Percentiles rank a stretch among this genome's conserved stretches.
phyloP scores from a whole-genome alignment of 495 filamentous ascomycete genomes.

The Aspergillus sclerotiicarbonarius region DNA sequence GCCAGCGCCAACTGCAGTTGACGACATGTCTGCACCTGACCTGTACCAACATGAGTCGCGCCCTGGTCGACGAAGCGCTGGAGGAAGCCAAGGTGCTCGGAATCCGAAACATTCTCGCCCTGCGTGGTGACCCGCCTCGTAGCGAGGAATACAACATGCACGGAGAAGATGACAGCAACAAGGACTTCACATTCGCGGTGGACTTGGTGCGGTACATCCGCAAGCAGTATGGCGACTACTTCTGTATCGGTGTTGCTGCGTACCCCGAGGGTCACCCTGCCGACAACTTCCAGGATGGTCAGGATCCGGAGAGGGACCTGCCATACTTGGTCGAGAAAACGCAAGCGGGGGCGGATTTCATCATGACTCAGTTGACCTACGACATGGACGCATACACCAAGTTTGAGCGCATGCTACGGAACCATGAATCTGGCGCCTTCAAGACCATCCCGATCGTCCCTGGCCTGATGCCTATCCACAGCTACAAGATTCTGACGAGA shows the following conservation, averaged over 20 bases:
- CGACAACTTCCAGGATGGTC: constrained; percentile 74
- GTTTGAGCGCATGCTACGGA: constrained; percentile 75
- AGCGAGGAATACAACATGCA: constrained; percentile 80
- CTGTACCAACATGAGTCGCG: constrained; percentile 94
- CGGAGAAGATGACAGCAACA: constrained; percentile 62
- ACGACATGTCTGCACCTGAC: constrained; percentile 96
- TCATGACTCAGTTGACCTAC: constrained; percentile 99
- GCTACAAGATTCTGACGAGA: constrained; percentile 89
- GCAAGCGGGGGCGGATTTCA: constrained; percentile 89
- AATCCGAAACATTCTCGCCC: constrained; percentile 88
- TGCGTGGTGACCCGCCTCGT: constrained; percentile 90
- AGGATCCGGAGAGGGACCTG: constrained; percentile 76
- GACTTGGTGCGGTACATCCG: constrained; percentile 90
- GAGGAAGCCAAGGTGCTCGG: constrained; percentile 92
- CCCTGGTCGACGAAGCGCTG: constrained; percentile 80
- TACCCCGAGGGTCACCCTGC: constrained; percentile 98
- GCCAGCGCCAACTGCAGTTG: constrained; percentile 83
- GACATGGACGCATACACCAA: constrained; percentile 75
- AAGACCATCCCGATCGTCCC: constrained; percentile 89
- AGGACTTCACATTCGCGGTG: constrained; percentile 84
- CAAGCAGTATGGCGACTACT: constrained; percentile 85
- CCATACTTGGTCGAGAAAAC: constrained; percentile 91
- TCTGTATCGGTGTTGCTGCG: constrained; percentile 91
- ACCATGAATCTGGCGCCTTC: constrained; percentile 82
- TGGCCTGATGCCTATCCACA: constrained; percentile 95